Percentiles rank a stretch among this genome's conserved stretches.
These are phyloP conservation scores for Diaporthe sp. DNA, from an alignment of 2,329 filamentous ascomycete genomes.

Conservation along the genomic window DNA sequence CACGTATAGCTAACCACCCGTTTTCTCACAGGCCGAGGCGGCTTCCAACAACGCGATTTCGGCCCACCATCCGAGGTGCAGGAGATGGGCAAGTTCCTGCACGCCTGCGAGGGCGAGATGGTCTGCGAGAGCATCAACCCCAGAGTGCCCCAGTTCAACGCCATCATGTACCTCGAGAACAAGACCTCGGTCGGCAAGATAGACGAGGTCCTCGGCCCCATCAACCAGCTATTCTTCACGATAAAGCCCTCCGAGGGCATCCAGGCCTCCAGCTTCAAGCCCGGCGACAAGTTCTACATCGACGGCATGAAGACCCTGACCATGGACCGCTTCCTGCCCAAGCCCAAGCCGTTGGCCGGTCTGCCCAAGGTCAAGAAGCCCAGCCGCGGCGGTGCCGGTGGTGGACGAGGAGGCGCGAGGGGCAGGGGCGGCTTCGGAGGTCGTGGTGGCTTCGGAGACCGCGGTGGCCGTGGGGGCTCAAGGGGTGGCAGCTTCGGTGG, in stretches of 20 bases:
- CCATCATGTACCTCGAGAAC: slow-evolving; percentile 98
- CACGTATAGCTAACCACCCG: slow-evolving; percentile 29
- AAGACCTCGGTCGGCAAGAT: slow-evolving; percentile 97
- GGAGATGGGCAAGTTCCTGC: slow-evolving; percentile 94
- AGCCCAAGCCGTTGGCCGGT: slow-evolving; percentile 82
- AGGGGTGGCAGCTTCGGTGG: slow-evolving; percentile 43
- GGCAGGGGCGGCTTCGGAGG: slow-evolving; percentile 47
- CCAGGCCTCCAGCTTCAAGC: slow-evolving; percentile 93
- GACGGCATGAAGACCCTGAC: slow-evolving; percentile 94
- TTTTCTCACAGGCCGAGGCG: slow-evolving; percentile 66
- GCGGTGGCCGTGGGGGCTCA: slow-evolving; percentile 37
- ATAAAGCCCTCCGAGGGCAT: slow-evolving; percentile 98
- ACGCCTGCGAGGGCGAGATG: slow-evolving; percentile 97
- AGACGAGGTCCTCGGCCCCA: slow-evolving; percentile 96
- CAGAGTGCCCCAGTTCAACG: slow-evolving; percentile 99
- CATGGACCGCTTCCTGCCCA: slow-evolving; percentile 95
- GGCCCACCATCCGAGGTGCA: slow-evolving; percentile 73
- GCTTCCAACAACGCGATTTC: slow-evolving; percentile 69
- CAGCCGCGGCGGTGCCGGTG: slow-evolving; percentile 68
- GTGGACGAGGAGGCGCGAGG: slow-evolving; percentile 56
- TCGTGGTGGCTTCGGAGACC: slow-evolving; percentile 48
- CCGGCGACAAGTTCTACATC: slow-evolving; percentile 98
- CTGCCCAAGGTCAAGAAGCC: slow-evolving; percentile 64
- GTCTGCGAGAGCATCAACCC: slow-evolving; percentile 95
- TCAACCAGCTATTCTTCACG: slow-evolving; percentile 99